Conservation (phyloP, 495 filamentous ascomycete species). For the Tuber calosporum region DNA sequence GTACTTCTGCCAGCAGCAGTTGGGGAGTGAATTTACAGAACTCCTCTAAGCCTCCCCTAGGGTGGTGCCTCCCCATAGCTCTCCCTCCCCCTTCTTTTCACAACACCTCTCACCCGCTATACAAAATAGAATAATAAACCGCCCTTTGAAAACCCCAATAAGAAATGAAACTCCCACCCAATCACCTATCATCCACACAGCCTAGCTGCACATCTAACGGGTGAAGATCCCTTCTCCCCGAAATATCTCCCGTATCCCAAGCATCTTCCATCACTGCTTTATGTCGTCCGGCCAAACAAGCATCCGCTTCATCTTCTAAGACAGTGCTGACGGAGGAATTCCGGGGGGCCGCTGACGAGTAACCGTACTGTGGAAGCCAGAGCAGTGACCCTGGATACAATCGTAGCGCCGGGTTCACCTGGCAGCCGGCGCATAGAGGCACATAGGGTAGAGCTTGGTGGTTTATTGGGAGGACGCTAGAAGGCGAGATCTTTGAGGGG, state of each 20-base stretch:
- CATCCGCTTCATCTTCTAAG: background rate
- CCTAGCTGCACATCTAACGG: background rate
- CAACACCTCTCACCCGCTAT: background rate
- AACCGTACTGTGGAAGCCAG: conserved; percentile 17
- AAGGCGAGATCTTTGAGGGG: conserved; percentile 29
- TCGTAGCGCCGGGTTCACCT: conserved; percentile 28
- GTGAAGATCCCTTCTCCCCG: background rate
- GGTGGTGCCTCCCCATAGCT: background rate
- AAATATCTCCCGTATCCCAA: background rate
- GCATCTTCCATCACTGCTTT: background rate
- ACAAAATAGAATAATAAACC: background rate
- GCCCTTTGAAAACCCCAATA: background rate
- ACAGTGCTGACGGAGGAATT: conserved; percentile 1
- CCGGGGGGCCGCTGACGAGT: background rate
- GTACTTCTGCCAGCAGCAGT: background rate
- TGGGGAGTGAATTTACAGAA: background rate
- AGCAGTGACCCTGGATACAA: conserved; percentile 32
- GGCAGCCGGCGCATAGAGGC: conserved; percentile 30
- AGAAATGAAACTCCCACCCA: background rate
- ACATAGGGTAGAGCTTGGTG: conserved; percentile 29
- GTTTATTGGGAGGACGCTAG: conserved; percentile 25
- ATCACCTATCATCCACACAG: conserved; percentile 5
- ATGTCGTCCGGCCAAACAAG: background rate
- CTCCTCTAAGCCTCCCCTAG: background rate
- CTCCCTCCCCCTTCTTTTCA: background rate